Percentiles rank a stretch among this genome's conserved stretches.
Conservation (phyloP, 202 grass and related monocot genomes). For the Brachypodium distachyon region DNA sequence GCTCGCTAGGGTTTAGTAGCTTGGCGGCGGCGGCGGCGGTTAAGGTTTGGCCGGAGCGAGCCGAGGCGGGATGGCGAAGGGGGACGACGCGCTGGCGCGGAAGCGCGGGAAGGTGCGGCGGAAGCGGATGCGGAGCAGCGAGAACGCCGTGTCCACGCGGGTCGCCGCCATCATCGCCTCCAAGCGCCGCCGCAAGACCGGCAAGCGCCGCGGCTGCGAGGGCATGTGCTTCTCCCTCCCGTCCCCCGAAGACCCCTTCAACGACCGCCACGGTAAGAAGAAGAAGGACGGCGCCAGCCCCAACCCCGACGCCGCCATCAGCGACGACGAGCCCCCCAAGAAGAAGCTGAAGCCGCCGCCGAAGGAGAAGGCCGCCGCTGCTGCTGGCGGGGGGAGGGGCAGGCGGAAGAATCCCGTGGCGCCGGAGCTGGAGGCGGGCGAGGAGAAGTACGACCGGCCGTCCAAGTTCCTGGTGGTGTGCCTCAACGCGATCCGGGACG, state of each 20-base stretch:
- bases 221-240: constrained; percentile 94
- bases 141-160: constrained; percentile 66
- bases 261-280: constrained; percentile 70
- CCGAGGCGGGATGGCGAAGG: constrained; percentile 53
- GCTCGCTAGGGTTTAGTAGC: constrained; percentile 1
- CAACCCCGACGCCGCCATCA: constrained; percentile 19
- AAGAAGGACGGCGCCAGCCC: constrained; percentile 16
- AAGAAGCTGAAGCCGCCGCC: constrained; percentile 31
- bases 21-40: background rate
- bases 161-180: constrained; percentile 64
- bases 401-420: too few relatives aligned
- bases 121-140: constrained; percentile 65
- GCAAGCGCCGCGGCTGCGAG: constrained; percentile 75
- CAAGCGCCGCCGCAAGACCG: constrained; percentile 79
- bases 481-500: constrained; percentile 71
- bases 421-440: background rate
- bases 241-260: constrained; percentile 74
- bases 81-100: constrained; percentile 64
- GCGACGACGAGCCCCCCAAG: too few relatives aligned
- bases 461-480: constrained; percentile 86
- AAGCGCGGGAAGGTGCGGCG: constrained; percentile 56
- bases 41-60: background rate
- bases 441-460: constrained; percentile 39
- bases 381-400: too few relatives aligned
- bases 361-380: too few relatives aligned